A percentile compares a stretch with the other conserved stretches of the same genome.
phyloP scores from a whole-genome alignment of 1,284 basidiomycete genomes.

The Irpex sp. region DNA sequence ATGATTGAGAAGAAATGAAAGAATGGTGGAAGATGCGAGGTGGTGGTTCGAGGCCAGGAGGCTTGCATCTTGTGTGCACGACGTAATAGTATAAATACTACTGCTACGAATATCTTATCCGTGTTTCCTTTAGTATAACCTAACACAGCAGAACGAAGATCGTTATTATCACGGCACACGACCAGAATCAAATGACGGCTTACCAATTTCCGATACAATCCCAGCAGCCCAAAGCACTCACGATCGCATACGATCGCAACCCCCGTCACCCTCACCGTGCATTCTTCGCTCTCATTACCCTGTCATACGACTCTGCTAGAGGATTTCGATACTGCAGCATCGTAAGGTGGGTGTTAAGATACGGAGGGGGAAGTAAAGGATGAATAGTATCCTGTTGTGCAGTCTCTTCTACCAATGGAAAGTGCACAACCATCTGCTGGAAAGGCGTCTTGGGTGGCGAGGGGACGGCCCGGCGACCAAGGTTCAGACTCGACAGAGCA shows the following conservation, averaged over 20 bases:
- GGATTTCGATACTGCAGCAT: conserved; percentile 60
- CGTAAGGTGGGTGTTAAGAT: conserved; percentile 64
- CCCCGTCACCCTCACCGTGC: conserved; percentile 15
- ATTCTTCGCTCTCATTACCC: conserved; percentile 56
- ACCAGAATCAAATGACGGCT: neutral
- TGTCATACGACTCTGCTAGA: conserved; percentile 64
- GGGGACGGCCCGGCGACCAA: conserved; percentile 41
- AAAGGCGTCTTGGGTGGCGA: conserved; percentile 40
- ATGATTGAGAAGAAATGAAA: neutral
- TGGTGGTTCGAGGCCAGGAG: neutral
- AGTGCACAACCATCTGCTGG: conserved; percentile 42
- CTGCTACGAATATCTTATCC: neutral
- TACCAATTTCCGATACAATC: neutral
- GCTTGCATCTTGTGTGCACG: neutral
- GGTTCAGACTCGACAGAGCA: conserved; percentile 56
- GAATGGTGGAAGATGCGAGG: neutral
- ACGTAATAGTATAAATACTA: neutral
- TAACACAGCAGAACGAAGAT: neutral
- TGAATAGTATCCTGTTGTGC: conserved; percentile 54
- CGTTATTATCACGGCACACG: neutral
- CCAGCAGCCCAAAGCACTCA: neutral
- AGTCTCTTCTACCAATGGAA: conserved; percentile 50
- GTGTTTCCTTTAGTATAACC: neutral
- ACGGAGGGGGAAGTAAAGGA: conserved; percentile 64
- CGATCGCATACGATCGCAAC: neutral